These are phyloP conservation scores for Neurospora discreta DNA, from an alignment of 495 filamentous ascomycete genomes.

Conservation along the genomic window DNA sequence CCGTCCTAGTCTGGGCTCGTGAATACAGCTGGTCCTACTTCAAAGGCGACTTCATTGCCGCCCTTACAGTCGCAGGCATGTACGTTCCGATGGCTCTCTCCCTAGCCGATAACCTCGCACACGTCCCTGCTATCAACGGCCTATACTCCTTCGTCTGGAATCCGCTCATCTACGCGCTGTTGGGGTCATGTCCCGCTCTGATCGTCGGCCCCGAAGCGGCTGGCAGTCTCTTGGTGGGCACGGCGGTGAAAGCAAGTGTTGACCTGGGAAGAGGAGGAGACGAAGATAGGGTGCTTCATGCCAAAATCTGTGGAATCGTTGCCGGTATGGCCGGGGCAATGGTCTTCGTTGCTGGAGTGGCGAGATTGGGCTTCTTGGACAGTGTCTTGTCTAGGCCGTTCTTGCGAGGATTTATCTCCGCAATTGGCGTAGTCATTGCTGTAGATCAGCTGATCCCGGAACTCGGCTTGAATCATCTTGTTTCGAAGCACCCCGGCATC, in stretches of 20 bases:
- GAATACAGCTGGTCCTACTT: constrained; percentile 76
- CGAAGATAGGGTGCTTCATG: constrained; percentile 56
- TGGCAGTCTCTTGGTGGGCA: constrained; percentile 79
- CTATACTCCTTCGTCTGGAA: constrained; percentile 91
- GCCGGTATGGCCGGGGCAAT: constrained; percentile 78
- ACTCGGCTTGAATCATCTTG: constrained; percentile 58
- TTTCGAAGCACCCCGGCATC: constrained; percentile 44
- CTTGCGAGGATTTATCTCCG: constrained; percentile 87
- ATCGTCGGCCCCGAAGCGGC: constrained; percentile 94
- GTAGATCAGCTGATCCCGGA: constrained; percentile 92
- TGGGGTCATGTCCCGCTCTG: constrained; percentile 86
- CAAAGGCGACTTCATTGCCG: constrained; percentile 75
- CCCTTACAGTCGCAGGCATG: constrained; percentile 86
- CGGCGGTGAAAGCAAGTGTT: constrained; percentile 70
- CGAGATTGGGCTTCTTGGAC: constrained; percentile 86
- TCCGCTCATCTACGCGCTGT: constrained; percentile 75
- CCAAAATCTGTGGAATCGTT: constrained; percentile 77
- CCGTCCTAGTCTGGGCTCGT: constrained; percentile 75
- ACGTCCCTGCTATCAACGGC: constrained; percentile 90
- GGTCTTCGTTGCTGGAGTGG: constrained; percentile 73
- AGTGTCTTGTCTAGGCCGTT: constrained; percentile 90
- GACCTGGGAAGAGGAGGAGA: constrained; percentile 60
- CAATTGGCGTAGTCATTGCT: constrained; percentile 90
- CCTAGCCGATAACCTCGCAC: constrained; percentile 83
- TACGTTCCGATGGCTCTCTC: constrained; percentile 98